Percentiles rank a stretch among this genome's conserved stretches.
phyloP scores from a whole-genome alignment of 164 flowering plant genomes.

The Piper longum region DNA sequence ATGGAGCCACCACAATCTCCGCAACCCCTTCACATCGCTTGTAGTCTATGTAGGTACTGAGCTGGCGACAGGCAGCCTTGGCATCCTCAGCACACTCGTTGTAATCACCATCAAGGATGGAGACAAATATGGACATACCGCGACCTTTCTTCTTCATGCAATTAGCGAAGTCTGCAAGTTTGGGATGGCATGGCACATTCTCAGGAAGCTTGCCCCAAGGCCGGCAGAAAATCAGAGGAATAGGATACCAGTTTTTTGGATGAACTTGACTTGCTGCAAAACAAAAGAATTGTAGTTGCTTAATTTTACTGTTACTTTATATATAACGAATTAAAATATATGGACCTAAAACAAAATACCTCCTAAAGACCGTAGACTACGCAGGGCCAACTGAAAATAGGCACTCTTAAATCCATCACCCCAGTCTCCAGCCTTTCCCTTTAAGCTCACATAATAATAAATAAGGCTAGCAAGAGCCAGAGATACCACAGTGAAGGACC shows the following conservation, averaged over 20 bases:
- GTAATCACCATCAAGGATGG: conserved; percentile 93
- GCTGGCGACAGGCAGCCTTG: conserved; percentile 65
- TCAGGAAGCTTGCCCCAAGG: conserved; percentile 99
- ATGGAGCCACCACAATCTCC: conserved; percentile 96
- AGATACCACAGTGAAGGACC: conserved; percentile 92
- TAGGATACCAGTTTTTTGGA: conserved; percentile 99
- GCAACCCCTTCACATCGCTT: conserved; percentile 98
- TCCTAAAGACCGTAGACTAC: conserved; percentile 96
- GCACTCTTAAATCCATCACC: conserved; percentile 99
- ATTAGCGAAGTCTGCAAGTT: conserved; percentile 97
- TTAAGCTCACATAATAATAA: conserved; percentile 86
- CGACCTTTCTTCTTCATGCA: conserved; percentile 99
- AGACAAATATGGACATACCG: conserved; percentile 93
- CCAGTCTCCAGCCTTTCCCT: conserved; percentile 99
- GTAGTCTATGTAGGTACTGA: conserved; percentile 78
- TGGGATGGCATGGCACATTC: conserved; percentile 98
- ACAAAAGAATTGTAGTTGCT: no score
- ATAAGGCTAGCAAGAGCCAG: conserved; percentile 92
- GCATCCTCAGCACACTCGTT: conserved; percentile 92
- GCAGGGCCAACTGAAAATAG: conserved; percentile 93
- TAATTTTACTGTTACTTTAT: neutral
- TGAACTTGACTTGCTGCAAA: conserved; percentile 88
- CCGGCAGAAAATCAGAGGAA: conserved; percentile 89
- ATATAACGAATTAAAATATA: neutral
- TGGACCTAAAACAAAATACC: conserved; percentile 26